Evolutionary conservation across 371 early-diverging fungal genomes (phyloP).

Genomic region (Mortierella polycephala): DNA sequence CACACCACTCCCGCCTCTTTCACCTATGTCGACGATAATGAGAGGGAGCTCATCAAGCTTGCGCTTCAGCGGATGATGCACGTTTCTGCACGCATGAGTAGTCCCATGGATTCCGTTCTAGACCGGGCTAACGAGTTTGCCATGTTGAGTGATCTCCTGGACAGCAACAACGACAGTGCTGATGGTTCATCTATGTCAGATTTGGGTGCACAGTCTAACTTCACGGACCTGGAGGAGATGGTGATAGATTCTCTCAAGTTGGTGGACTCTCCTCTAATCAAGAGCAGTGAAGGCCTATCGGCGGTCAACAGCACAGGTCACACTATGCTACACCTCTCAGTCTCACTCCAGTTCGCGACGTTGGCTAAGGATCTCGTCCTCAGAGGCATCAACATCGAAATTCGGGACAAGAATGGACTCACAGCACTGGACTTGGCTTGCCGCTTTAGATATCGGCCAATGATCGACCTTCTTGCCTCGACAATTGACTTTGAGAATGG

Average conservation of each 20-base stretch:
- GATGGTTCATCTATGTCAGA: not conserved
- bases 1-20: conserved; percentile 18
- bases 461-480: conserved; percentile 25
- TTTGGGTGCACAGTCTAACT: not conserved
- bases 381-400: conserved; percentile 16
- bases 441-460: conserved; percentile 6
- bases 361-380: conserved; percentile 27
- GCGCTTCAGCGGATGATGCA: conserved; percentile 49
- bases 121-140: conserved; percentile 33
- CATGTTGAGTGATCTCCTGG: conserved; percentile 38
- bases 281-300: conserved; percentile 23
- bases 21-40: conserved; percentile 50
- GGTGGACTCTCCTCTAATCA: conserved; percentile 21
- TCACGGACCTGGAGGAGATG: conserved; percentile 37
- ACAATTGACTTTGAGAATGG: conserved; percentile 1
- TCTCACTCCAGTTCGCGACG: conserved; percentile 19
- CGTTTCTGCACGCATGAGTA: conserved; percentile 34
- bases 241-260: conserved; percentile 33
- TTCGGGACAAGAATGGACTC: conserved; percentile 41
- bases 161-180: not conserved
- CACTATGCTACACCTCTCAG: conserved; percentile 46
- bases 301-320: conserved; percentile 39
- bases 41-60: conserved; percentile 40
- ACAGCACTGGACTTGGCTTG: conserved; percentile 39
- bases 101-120: conserved; percentile 33